Evolutionary conservation across 331 rosid species (phyloP), one percentile per base, ranked within the genome.

Genomic region (Quercus phellos): DNA sequence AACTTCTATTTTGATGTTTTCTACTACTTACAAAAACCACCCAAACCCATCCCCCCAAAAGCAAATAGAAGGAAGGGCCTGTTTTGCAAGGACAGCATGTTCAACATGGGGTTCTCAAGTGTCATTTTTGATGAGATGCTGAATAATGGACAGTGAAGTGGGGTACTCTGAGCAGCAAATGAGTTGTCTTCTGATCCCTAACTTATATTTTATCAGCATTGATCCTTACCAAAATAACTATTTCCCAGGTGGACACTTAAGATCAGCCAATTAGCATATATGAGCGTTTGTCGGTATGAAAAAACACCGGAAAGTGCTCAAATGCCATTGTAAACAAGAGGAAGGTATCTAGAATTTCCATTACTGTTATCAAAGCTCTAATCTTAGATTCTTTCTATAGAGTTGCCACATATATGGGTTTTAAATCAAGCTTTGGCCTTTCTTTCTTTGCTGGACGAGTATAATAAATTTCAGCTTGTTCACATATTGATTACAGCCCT

Each of bases 211-310:
- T 74, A 79, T 63, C 70, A 70, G 78, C 75, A 73, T 74, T 79
- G 60, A 38, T 46, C 26, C 73, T 74, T 38, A 21, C 74, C 75
- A 69, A 73, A 73, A 42, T 68, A 60, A 73, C 73, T 34, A 75
- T 78, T 68, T 76, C 74, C 73, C 26, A 73, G 81, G 78, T 74
- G 73, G 82, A 79, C 63, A 68, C 80, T 82, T 61, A 79, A 82
- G 84, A 79, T 82, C 84, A 79, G 54, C 80, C 69, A 82, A 72
- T 77, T 67, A 56, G 55, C 81, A 51, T 74, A 77, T 77, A 73
- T 80, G 78, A 66, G 43, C 79, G n/a, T 64, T 59, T 70, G 79
- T 80, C 83, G 78, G 83, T 70, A 54, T 56, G 38, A 71, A 32
- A 64, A 68, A 71, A 63, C 77, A n/a, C 67, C 6, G 26, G 53